A percentile compares a stretch with the other conserved stretches of the same genome.
These are phyloP conservation scores for Oryza meridionalis DNA, from an alignment of 176 grass and related monocot genomes.

Conservation along the genomic window DNA sequence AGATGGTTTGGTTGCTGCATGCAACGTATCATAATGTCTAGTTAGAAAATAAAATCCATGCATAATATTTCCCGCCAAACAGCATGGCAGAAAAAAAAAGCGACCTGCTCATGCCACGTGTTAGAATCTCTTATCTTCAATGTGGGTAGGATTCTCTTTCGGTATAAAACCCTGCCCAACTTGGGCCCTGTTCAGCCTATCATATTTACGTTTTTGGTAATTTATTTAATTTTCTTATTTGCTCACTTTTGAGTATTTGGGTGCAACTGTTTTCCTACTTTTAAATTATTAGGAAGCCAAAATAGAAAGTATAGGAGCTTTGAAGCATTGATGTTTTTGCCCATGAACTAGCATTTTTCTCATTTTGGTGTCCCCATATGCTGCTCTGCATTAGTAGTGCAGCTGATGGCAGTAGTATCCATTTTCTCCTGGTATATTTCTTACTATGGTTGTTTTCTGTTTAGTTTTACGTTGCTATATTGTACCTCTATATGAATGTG, in stretches of 20 bases:
- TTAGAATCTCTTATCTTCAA: neutral
- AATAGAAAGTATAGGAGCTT: conserved; percentile 3
- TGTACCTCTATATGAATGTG: neutral
- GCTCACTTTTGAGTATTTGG: neutral
- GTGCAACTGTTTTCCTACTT: neutral
- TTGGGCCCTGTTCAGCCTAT: neutral
- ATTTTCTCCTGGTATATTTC: neutral
- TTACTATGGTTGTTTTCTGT: neutral
- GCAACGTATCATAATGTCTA: neutral
- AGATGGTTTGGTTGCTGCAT: neutral
- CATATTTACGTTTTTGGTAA: neutral
- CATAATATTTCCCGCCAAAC: neutral
- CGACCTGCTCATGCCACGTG: neutral
- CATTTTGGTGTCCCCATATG: neutral
- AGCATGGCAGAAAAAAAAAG: neutral
- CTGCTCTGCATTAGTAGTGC: neutral
- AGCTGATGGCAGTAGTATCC: conserved; percentile 17
- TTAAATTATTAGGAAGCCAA: conserved; percentile 15
- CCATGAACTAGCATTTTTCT: neutral
- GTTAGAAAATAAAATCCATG: neutral
- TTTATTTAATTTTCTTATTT: neutral
- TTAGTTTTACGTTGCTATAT: neutral
- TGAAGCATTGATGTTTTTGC: neutral
- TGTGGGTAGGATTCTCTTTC: neutral
- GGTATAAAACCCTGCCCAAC: neutral